These are phyloP conservation scores for Lentinula edodes DNA, from an alignment of 768 basidiomycete genomes.

Conservation along the genomic window DNA sequence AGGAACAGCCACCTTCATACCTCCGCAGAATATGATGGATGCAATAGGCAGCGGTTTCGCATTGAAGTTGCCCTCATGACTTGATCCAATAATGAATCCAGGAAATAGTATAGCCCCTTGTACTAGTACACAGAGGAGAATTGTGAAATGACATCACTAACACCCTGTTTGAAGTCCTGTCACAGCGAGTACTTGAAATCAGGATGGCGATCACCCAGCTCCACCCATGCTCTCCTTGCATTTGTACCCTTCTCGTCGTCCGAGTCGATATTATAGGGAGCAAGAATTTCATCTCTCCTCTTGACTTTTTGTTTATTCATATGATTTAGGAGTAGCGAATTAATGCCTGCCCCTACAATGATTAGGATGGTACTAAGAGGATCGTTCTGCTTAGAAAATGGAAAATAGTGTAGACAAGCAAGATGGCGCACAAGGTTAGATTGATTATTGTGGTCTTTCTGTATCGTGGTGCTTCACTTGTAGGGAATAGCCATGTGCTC, in stretches of 20 bases:
- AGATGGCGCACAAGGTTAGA: constrained; percentile 24
- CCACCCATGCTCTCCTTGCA: constrained; percentile 24
- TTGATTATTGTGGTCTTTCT: constrained; percentile 31
- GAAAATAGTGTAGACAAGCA: not conserved
- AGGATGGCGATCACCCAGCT: constrained; percentile 30
- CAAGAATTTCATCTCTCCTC: constrained; percentile 25
- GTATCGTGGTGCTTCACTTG: constrained; percentile 30
- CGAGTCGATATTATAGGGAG: constrained; percentile 22
- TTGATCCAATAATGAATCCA: not conserved
- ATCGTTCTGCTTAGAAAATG: not conserved
- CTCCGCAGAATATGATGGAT: not conserved
- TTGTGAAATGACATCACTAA: not conserved
- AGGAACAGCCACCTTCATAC: constrained; percentile 13
- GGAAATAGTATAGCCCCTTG: not conserved
- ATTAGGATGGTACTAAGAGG: constrained; percentile 20
- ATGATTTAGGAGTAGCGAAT: constrained; percentile 18
- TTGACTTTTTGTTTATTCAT: constrained; percentile 19
- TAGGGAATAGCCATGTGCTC: constrained; percentile 35
- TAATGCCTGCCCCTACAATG: constrained; percentile 18
- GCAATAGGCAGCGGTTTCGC: not conserved
- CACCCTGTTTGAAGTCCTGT: not conserved
- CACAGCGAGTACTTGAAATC: constrained; percentile 26
- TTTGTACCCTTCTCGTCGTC: constrained; percentile 21
- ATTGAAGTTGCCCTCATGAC: not conserved
- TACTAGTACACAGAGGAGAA: not conserved